These are phyloP conservation scores for Leersia perrieri DNA, from an alignment of 176 grass and related monocot species.

Conservation along the genomic window DNA sequence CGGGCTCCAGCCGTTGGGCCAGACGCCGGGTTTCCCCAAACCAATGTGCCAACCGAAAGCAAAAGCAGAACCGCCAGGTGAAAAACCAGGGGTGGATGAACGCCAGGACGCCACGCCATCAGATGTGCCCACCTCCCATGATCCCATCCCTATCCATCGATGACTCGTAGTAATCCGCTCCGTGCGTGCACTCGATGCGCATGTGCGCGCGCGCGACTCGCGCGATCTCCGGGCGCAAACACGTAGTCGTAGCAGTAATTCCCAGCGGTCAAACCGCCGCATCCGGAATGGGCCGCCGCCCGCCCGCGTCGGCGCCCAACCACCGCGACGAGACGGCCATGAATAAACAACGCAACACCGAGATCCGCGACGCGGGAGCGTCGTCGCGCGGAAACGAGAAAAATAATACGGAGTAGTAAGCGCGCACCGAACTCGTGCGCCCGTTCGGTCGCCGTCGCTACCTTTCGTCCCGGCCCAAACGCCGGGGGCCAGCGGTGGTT, in stretches of 20 bases:
- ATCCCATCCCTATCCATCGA: too few relatives aligned
- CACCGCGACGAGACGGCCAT: not conserved
- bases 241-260: not conserved
- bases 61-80: not conserved
- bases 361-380: not conserved
- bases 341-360: not conserved
- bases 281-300: not conserved
- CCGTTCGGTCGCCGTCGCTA: too few relatives aligned
- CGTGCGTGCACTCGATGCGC: not conserved
- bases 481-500: too few relatives aligned
- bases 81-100: not conserved
- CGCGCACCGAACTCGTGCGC: too few relatives aligned
- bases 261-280: not conserved
- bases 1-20: not conserved
- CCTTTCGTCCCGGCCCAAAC: too few relatives aligned
- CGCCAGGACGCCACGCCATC: not conserved
- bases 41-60: constrained; percentile 19
- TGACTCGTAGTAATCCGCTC: not conserved
- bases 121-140: too few relatives aligned
- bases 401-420: not conserved
- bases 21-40: not conserved
- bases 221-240: too few relatives aligned
- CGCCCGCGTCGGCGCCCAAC: not conserved
- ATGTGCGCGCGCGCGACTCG: not conserved
- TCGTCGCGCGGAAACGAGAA: not conserved